phyloP scores from a whole-genome alignment of 2,329 filamentous ascomycete species.

The Zymoseptoria passerinii region DNA sequence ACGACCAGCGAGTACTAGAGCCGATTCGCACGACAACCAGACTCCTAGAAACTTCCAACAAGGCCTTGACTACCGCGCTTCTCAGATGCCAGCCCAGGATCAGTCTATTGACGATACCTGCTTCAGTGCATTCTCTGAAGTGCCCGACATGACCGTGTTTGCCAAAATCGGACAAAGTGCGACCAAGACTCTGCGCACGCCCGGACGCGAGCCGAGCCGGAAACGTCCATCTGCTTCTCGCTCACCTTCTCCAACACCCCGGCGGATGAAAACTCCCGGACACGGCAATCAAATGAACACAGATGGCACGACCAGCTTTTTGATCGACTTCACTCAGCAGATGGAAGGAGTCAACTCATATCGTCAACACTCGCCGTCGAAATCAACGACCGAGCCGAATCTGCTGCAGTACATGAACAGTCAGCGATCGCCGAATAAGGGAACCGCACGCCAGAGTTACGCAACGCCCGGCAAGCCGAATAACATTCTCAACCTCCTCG shows the following conservation, averaged over 20 bases:
- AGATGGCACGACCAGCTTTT: slow-evolving; percentile 66
- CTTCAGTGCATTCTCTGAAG: slow-evolving; percentile 81
- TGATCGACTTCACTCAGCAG: slow-evolving; percentile 83
- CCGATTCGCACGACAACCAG: slow-evolving; percentile 16
- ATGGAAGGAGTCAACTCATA: slow-evolving; percentile 41
- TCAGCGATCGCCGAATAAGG: slow-evolving; percentile 37
- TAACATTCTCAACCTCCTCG: slow-evolving; percentile 62
- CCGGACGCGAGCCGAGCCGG: slow-evolving; percentile 34
- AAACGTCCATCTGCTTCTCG: slow-evolving; percentile 35
- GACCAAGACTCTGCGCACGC: slow-evolving; percentile 31
- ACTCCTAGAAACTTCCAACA: slow-evolving; percentile 17
- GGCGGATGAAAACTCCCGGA: slow-evolving; percentile 35
- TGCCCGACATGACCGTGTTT: slow-evolving; percentile 80
- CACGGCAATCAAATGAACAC: slow-evolving; percentile 37
- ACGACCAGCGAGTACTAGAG: slow-evolving; percentile 12
- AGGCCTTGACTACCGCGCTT: slow-evolving; percentile 19
- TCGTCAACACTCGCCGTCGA: slow-evolving; percentile 45
- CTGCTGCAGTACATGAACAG: slow-evolving; percentile 35
- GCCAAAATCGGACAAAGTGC: slow-evolving; percentile 57
- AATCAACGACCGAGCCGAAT: slow-evolving; percentile 42
- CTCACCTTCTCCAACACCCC: slow-evolving; percentile 47
- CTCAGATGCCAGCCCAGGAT: slow-evolving; percentile 22
- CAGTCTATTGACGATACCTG: slow-evolving; percentile 56
- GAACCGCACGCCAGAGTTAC: slow-evolving; percentile 24
- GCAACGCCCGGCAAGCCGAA: slow-evolving; percentile 38